A percentile compares a stretch with the other conserved stretches of the same genome.
phyloP scores from a whole-genome alignment of 306 rosid species.

The Malus sylvestris region DNA sequence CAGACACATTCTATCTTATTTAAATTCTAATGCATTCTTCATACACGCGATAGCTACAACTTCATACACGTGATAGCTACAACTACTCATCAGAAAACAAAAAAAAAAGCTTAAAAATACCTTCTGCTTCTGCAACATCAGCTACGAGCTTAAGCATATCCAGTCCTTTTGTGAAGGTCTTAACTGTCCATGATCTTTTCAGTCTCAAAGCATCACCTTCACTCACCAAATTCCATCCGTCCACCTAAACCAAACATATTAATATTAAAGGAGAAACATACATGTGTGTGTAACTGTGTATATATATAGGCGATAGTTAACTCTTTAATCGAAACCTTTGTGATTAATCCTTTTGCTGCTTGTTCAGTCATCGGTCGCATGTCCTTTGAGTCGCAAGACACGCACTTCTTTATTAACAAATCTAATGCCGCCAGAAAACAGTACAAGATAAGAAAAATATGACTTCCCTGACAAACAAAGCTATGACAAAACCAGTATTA shows the following conservation, averaged over 20 bases:
- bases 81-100: not conserved
- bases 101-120: slow-evolving; percentile 20
- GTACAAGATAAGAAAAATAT: not conserved
- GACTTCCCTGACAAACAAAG: not conserved
- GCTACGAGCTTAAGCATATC: slow-evolving; percentile 63
- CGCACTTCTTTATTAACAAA: slow-evolving; percentile 57
- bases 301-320: not conserved
- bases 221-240: slow-evolving; percentile 56
- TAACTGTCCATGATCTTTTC: slow-evolving; percentile 62
- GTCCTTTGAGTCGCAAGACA: slow-evolving; percentile 62
- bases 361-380: slow-evolving; percentile 64
- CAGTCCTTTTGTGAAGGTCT: slow-evolving; percentile 73
- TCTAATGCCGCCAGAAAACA: slow-evolving; percentile 29
- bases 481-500: not conserved
- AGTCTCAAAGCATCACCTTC: slow-evolving; percentile 59
- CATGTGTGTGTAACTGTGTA: not conserved
- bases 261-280: not conserved
- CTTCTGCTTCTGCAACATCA: slow-evolving; percentile 79
- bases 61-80: not conserved
- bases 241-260: slow-evolving; percentile 36
- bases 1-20: not conserved
- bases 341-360: slow-evolving; percentile 47
- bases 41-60: not conserved
- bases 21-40: not conserved
- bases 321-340: slow-evolving; percentile 34